Evolutionary conservation across 805 yeast species (phyloP), one percentile per base, ranked within the genome.

Genomic region (Blastobotrys muscicola): DNA sequence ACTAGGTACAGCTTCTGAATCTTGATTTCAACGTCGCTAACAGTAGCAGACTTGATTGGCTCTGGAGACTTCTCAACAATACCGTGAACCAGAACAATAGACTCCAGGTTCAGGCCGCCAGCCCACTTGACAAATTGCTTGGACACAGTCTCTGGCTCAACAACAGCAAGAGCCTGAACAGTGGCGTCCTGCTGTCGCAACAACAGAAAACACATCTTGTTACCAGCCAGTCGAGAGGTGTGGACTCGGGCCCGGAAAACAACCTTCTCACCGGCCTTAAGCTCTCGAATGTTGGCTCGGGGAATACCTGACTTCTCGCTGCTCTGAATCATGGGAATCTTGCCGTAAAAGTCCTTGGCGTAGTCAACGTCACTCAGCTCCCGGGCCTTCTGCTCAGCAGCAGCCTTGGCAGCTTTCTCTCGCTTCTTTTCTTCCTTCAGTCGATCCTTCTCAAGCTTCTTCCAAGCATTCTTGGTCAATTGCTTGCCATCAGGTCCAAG

Each of bases 41-140:
- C 80, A 35, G 97, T 85, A 42, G 96, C 92, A 39, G 92, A 80
- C 61, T 84, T 86, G 63, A 92, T 80, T 46, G 79, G 78, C 61
- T 86, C 97, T 15, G 80, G 87, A 43, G 90, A 87, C 57, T 86
- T 86, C 53, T 68, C 77, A 36, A 90, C 90, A 15, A 65, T 62
- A 66, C 98, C 99, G 56, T 80, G 79, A 26, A 92, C 95, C 41
- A 92, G 69, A 11, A 92, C 97, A 65, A 92, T 90, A 39, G 92
- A 77, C 68, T 92, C 99, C 55, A 85, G 72, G 60, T 78, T 83
- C 61, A 92, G 74, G 31, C 83, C 69, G 33, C 90, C 85, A 23
- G 87, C 82, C 95, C 96, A 92, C 69, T 92, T 92, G 53, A 89
- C 94, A 90, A 92, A 84, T 64, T 83, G 95, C 68, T 92, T 92